phyloP scores from a whole-genome alignment of 805 yeast genomes.

The Yamadazyma tumulicola region DNA sequence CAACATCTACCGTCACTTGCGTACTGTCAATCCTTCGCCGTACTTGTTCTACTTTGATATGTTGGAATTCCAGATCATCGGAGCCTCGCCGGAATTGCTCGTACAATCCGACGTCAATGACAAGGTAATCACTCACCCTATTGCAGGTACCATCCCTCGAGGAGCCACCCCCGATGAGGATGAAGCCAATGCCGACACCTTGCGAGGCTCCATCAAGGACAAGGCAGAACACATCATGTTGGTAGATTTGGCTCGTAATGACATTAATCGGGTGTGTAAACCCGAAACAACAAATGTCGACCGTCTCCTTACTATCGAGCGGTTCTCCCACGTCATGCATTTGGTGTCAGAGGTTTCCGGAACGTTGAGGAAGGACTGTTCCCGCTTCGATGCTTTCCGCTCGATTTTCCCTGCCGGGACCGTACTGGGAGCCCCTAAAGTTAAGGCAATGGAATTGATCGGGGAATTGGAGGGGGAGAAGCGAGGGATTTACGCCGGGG shows the following conservation, averaged over 20 bases:
- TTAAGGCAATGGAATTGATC: constrained; percentile 92
- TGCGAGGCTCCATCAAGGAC: constrained; percentile 79
- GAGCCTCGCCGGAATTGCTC: constrained; percentile 94
- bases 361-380: constrained; percentile 73
- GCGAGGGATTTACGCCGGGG: constrained; percentile 97
- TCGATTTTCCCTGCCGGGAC: constrained; percentile 99
- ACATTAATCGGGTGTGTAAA: constrained; percentile 89
- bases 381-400: constrained; percentile 94
- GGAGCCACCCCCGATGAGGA: constrained; percentile 93
- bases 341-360: constrained; percentile 94
- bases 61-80: constrained; percentile 88
- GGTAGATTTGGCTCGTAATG: constrained; percentile 96
- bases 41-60: constrained; percentile 92
- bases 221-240: constrained; percentile 98
- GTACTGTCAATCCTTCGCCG: constrained; percentile 97
- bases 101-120: constrained; percentile 75
- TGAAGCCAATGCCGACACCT: constrained; percentile 69
- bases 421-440: constrained; percentile 97
- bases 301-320: constrained; percentile 80
- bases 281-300: constrained; percentile 85
- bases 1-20: constrained; percentile 88
- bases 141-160: constrained; percentile 93
- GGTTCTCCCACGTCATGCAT: constrained; percentile 97
- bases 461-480: constrained; percentile 87
- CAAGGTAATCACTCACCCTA: constrained; percentile 89